Base-by-base conservation (phyloP, 2,329 filamentous ascomycete genomes). In the Calonectria hongkongensis region DNA sequence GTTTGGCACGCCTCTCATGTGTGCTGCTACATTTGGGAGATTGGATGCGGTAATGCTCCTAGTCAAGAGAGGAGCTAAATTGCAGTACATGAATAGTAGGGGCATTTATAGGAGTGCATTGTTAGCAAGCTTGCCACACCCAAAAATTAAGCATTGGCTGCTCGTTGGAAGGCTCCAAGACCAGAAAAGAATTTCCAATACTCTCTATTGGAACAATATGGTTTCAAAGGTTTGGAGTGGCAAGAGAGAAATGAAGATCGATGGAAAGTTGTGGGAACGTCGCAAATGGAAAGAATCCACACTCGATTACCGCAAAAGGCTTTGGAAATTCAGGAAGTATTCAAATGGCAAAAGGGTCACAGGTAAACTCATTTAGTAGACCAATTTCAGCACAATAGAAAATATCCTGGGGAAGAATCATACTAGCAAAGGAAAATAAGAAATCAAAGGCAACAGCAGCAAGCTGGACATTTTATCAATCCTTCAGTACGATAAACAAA, bases 141-240 rank as follows among this genome's bases (percentile, higher is more conserved):
- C 73, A 1, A 5, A 43, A 0, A 25, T 73, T 8, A 73, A 51
- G 2, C 27, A 4, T 4, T 74, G 67, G 73, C 9, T 73, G 2
- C 47, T 73, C 0, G 64, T 68, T 54, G 65, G 47, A 1, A 51
- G 73, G 2, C 71, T 30, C 4, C 68, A 66, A 9, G 68, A 74
- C 30, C 67, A 74, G 15, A 25, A 16, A 0, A 48, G 21, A 18
- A 5, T 74, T 3, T 2, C 1, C 12, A 66, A 68, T 0, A 13
- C 7, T 15, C 3, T 25, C 0, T 50, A 13, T 45, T 5, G n/a
- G 2, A 27, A 8, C 16, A 18, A 39, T 18, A 47, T 33, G 27
- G 13, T n/a, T 2, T 6, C 66, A 18, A 60, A 16, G 21, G 12
- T 16, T n/a, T 72, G 66, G 65, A 62, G 33, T 28, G 66, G 66